These are phyloP conservation scores for Ascochyta fabae DNA, from an alignment of 2,329 filamentous ascomycete species.

Conservation along the genomic window DNA sequence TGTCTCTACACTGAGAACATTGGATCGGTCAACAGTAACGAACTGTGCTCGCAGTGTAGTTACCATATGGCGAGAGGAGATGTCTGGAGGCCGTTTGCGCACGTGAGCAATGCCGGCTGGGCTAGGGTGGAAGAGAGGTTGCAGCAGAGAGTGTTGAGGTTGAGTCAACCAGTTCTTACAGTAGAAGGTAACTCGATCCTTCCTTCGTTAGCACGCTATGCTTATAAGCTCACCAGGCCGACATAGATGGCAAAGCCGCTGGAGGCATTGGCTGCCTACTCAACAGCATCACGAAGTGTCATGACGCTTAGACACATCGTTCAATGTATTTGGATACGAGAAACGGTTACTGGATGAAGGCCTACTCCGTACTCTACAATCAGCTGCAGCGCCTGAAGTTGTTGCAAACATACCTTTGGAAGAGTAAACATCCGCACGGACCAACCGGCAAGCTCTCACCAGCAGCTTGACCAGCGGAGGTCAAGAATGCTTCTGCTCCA, in stretches of 20 bases:
- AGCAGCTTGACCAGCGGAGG: background rate
- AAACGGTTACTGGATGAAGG: background rate
- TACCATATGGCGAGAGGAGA: constrained; percentile 19
- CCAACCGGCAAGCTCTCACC: background rate
- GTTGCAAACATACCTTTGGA: background rate
- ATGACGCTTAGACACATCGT: background rate
- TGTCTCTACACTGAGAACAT: constrained; percentile 35
- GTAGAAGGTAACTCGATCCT: background rate
- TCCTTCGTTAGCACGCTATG: background rate
- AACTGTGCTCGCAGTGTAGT: constrained; percentile 28
- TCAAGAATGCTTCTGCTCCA: background rate
- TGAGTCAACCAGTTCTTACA: background rate
- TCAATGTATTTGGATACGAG: background rate
- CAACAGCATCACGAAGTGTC: background rate
- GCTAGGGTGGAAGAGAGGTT: constrained; percentile 25
- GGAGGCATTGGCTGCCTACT: constrained; percentile 15
- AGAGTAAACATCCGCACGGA: constrained; percentile 3
- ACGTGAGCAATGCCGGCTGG: constrained; percentile 29
- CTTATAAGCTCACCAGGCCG: background rate
- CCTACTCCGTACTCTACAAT: background rate
- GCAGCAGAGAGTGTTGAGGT: constrained; percentile 9
- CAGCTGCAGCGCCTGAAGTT: background rate
- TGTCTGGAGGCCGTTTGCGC: constrained; percentile 29
- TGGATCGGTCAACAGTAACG: constrained; percentile 31
- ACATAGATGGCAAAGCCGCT: constrained; percentile 12